Base-by-base conservation (phyloP, 345 rosid species). In the Durio zibethinus region DNA sequence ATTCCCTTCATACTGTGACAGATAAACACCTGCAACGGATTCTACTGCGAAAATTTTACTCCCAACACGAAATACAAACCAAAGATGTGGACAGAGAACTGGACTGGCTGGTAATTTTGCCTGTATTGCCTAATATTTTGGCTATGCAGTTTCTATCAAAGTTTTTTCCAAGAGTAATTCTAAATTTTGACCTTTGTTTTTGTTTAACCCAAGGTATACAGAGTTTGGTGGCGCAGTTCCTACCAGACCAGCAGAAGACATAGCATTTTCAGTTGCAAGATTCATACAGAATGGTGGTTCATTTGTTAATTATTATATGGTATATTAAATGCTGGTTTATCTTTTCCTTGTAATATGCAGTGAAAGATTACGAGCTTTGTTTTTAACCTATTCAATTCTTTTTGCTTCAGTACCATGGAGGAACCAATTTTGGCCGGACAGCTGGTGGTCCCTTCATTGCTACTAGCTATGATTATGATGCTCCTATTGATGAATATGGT, bases 401-500 rank as follows among this genome's bases (percentile, higher is more conserved):
- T 35, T 54, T 72, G 61, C 12, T 59, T 56, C 78, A 96, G 99
- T 96, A 94, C 77, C 98, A 96, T 50, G 98, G 99, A 45, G 99
- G 99, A 73, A 92, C 98, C 2, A 96, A 96, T 77, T 96, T 96
- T 35, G 98, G 88, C 65, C 80, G 98, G 78, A 96, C 99, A 38
- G 91, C 99, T 23, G 97, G 98, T 45, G 99, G 97, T 80, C 93
- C 89, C 53, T 96, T 92, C 87, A 91, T 96, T 82, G 92, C 99
- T 38, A 90, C 99, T 72, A 96, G 97, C 85, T 94, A 96, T 73
- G 99, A 96, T 74, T 96, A 96, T 59, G 99, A 92, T 67, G 99
- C 97, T 85, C 99, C 98, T 78, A 80, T 96, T 7, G 99, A 96
- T 84, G 98, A 96, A 88, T 96, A 81, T 54, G 99, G 99, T 95